A percentile compares a stretch with the other conserved stretches of the same genome.
phyloP scores from a whole-genome alignment of 1,284 basidiomycete species.

The Tilletia setariae region DNA sequence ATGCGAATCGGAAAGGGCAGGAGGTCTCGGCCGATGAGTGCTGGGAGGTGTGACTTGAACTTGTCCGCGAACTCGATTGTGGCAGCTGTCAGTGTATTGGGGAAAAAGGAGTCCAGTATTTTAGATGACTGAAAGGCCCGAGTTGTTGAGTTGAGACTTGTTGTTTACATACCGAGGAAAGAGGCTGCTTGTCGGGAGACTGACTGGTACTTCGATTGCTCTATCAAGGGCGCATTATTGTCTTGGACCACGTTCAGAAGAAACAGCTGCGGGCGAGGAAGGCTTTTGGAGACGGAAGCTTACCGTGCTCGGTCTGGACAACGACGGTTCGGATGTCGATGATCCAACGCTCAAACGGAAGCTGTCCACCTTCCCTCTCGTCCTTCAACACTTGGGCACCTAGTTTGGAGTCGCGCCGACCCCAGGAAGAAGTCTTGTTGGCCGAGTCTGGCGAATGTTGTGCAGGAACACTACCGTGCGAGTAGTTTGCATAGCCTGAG shows the following conservation, averaged over 20 bases:
- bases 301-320: constrained; percentile 5
- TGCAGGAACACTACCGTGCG: background rate
- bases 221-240: too few species aligned
- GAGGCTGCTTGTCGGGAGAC: background rate
- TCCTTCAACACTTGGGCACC: background rate
- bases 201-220: background rate
- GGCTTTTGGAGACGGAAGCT: background rate
- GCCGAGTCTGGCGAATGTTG: too few species aligned
- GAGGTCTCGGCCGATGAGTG: background rate
- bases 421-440: too few species aligned
- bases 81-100: background rate
- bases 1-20: constrained; percentile 1
- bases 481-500: background rate
- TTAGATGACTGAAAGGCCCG: too few species aligned
- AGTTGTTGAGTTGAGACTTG: too few species aligned
- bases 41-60: background rate
- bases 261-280: background rate
- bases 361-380: background rate
- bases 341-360: background rate
- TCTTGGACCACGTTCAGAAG: background rate
- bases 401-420: too few species aligned
- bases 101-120: background rate
- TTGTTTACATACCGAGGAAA: background rate
- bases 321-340: background rate
- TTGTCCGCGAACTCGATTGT: background rate